Evolutionary conservation across 257 asterid genomes (phyloP).

Genomic region (Nicotiana attenuata): DNA sequence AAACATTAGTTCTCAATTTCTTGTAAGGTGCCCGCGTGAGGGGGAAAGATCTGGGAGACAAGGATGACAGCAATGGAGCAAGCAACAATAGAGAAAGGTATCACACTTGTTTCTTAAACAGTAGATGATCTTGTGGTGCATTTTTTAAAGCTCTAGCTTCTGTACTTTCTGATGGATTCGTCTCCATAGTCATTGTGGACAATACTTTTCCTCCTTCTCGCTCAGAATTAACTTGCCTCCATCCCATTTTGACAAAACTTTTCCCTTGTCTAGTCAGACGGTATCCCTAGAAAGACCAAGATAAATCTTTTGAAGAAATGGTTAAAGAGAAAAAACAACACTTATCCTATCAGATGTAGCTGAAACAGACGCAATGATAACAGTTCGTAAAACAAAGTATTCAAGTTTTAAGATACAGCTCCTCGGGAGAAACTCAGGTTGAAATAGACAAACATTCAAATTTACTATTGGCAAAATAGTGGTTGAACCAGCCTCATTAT

Average conservation of each 20-base stretch:
- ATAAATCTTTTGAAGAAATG: background rate
- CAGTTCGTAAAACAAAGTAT: background rate
- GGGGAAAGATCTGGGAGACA: background rate
- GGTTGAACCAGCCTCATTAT: background rate
- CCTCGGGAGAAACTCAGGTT: background rate
- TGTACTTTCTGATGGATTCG: slow-evolving; percentile 27
- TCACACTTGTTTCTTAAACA: slow-evolving; percentile 72
- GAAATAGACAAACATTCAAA: background rate
- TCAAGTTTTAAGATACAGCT: background rate
- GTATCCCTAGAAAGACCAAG: slow-evolving; percentile 46
- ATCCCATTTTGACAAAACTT: slow-evolving; percentile 51
- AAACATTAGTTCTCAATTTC: background rate
- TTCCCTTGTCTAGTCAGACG: slow-evolving; percentile 64
- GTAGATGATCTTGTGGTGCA: slow-evolving; percentile 33
- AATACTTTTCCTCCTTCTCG: slow-evolving; percentile 55
- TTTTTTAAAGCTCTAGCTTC: slow-evolving; percentile 25
- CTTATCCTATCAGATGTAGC: background rate
- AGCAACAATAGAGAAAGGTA: slow-evolving; percentile 10
- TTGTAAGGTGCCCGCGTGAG: background rate
- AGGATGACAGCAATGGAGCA: slow-evolving; percentile 9
- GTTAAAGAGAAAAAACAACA: background rate
- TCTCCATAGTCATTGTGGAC: slow-evolving; percentile 74
- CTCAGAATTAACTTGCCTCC: slow-evolving; percentile 60
- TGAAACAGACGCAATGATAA: background rate
- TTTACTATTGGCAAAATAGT: too few relatives aligned